Conservation (phyloP, 805 yeast genomes). For the Spencermartinsiella europaea region DNA sequence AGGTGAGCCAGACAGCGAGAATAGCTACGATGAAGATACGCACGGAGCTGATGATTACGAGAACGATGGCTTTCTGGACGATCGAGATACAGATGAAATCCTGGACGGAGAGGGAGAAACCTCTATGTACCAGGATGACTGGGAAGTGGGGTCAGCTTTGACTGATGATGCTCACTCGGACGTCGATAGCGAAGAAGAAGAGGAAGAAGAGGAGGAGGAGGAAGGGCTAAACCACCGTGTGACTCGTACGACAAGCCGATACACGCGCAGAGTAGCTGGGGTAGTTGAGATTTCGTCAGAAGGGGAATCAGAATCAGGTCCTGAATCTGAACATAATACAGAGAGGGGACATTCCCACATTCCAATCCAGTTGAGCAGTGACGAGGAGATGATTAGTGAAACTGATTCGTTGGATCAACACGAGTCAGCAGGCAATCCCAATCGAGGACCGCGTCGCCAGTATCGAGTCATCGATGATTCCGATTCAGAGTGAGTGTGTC, state of each 20-base stretch:
- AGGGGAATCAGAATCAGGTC: neutral
- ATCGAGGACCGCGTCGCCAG: too few species aligned
- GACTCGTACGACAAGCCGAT: neutral
- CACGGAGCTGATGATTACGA: slow-evolving; percentile 6
- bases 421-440: too few species aligned
- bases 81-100: slow-evolving; percentile 4
- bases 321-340: too few species aligned
- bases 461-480: neutral
- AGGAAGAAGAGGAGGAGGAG: slow-evolving; percentile 7
- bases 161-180: neutral
- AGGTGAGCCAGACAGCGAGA: slow-evolving; percentile 5
- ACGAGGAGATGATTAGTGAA: too few species aligned
- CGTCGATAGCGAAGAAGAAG: neutral
- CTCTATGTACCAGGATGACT: neutral
- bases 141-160: neutral
- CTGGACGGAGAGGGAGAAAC: neutral
- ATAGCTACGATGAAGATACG: slow-evolving; percentile 8
- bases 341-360: too few species aligned
- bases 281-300: neutral
- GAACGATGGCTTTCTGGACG: slow-evolving; percentile 16
- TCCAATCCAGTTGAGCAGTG: too few species aligned
- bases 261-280: neutral
- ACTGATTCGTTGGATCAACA: too few species aligned
- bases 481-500: neutral
- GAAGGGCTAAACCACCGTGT: neutral